These are phyloP conservation scores for Psilocybe sp. DNA, from an alignment of 768 basidiomycete species.

Conservation along the genomic window DNA sequence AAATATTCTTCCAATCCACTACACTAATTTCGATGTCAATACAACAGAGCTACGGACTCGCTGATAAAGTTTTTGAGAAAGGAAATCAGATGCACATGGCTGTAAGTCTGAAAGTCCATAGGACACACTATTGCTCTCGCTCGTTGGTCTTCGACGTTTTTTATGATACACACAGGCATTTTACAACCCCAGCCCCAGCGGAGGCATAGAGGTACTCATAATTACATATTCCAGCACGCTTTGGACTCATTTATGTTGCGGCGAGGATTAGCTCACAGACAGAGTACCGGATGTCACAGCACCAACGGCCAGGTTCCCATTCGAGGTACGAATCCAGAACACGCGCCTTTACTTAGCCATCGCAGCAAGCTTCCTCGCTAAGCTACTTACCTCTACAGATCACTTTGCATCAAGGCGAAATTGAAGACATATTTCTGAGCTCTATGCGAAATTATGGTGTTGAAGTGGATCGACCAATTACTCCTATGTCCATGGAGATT, in stretches of 20 bases:
- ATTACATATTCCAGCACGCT: background rate
- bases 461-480: conserved; percentile 47
- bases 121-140: too few species aligned
- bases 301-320: conserved; percentile 65
- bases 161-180: conserved; percentile 50
- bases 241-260: background rate
- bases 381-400: conserved; percentile 29
- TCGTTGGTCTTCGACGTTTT: too few species aligned
- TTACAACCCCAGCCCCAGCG: conserved; percentile 62
- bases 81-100: conserved; percentile 70
- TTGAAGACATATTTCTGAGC: conserved; percentile 57
- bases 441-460: conserved; percentile 47
- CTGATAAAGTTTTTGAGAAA: conserved; percentile 57
- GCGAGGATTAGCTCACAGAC: conserved; percentile 48
- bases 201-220: conserved; percentile 56
- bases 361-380: too few species aligned
- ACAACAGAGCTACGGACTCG: conserved; percentile 77
- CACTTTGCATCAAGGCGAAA: conserved; percentile 62
- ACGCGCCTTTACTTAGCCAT: too few species aligned
- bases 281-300: conserved; percentile 62
- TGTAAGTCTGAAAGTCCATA: conserved; percentile 36
- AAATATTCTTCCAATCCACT: too few species aligned
- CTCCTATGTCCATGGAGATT: conserved; percentile 47
- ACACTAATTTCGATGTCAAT: too few species aligned
- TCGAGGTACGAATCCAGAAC: conserved; percentile 44